Percentiles rank a stretch among this genome's conserved stretches.
These are phyloP conservation scores for Aschersonia sp. DNA, from an alignment of 2,329 filamentous ascomycete genomes.

Conservation along the genomic window DNA sequence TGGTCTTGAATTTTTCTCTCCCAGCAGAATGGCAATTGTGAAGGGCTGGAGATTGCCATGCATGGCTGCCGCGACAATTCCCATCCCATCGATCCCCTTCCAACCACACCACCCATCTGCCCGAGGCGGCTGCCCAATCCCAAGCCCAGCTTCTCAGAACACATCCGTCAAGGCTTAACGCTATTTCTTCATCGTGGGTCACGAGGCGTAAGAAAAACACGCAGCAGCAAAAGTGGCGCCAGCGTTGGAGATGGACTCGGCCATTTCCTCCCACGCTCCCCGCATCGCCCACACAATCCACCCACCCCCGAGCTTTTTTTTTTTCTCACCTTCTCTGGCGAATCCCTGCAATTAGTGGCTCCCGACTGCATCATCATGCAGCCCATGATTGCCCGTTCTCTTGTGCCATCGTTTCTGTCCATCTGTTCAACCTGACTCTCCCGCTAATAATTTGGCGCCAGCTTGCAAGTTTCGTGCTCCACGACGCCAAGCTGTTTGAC, in stretches of 20 bases:
- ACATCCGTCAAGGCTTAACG: too few species aligned
- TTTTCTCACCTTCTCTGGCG: background rate
- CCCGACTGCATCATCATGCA: conserved; percentile 4
- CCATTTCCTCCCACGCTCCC: conserved; percentile 3
- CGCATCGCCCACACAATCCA: conserved; percentile 3
- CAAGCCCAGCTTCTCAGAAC: too few species aligned
- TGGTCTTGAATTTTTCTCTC: background rate
- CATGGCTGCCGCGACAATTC: background rate
- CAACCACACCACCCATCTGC: background rate
- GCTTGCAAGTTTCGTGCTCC: conserved; percentile 24
- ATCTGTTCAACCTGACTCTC: background rate
- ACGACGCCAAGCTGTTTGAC: conserved; percentile 28
- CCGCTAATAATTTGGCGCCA: background rate
- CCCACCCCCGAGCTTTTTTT: conserved; percentile 2
- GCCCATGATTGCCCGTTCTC: background rate
- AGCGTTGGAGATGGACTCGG: conserved; percentile 3
- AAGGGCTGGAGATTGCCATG: background rate
- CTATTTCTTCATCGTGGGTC: background rate
- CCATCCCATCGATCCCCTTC: background rate
- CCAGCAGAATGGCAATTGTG: background rate
- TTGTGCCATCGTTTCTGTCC: background rate
- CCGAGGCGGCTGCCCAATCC: too few species aligned
- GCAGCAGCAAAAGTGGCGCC: conserved; percentile 1
- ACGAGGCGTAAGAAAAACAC: background rate
- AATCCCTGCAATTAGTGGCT: conserved; percentile 5